These are phyloP conservation scores for Rhododendron williamsianum DNA, from an alignment of 148 eudicot species.

Conservation along the genomic window DNA sequence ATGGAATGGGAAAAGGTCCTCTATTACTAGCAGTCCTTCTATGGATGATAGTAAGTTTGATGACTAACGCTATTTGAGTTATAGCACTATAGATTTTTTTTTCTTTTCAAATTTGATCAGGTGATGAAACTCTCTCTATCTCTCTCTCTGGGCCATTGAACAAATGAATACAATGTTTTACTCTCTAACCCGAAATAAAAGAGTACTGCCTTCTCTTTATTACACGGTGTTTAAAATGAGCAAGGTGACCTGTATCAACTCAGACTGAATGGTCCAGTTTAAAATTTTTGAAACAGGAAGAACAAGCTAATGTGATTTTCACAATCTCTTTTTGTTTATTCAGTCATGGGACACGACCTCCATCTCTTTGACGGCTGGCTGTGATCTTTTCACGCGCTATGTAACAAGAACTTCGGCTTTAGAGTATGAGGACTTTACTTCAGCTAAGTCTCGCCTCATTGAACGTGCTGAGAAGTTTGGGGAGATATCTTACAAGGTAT, in stretches of 20 bases:
- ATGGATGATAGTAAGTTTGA: not conserved
- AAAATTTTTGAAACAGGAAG: not conserved
- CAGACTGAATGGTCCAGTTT: not conserved
- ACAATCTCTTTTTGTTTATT: not conserved
- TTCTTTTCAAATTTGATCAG: not conserved
- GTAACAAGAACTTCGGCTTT: slow-evolving; percentile 95
- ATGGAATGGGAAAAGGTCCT: not conserved
- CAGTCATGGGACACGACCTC: slow-evolving; percentile 98
- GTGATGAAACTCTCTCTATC: not conserved
- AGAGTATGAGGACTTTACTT: slow-evolving; percentile 87
- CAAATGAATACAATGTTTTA: not conserved
- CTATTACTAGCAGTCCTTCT: not conserved
- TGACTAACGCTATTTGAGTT: not conserved
- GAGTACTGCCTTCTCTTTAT: not conserved
- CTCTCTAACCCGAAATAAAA: not conserved
- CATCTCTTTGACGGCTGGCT: slow-evolving; percentile 95
- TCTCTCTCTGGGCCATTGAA: not conserved
- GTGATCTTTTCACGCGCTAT: slow-evolving; percentile 95
- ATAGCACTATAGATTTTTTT: not conserved
- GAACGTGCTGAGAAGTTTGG: slow-evolving; percentile 99
- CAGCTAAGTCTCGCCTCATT: slow-evolving; percentile 93
- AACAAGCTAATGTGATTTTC: slow-evolving; percentile 1
- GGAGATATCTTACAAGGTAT: slow-evolving; percentile 90
- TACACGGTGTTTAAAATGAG: not conserved
- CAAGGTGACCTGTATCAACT: not conserved